These are phyloP conservation scores for Corchorus capsularis DNA, from an alignment of 345 rosid species.

Conservation along the genomic window DNA sequence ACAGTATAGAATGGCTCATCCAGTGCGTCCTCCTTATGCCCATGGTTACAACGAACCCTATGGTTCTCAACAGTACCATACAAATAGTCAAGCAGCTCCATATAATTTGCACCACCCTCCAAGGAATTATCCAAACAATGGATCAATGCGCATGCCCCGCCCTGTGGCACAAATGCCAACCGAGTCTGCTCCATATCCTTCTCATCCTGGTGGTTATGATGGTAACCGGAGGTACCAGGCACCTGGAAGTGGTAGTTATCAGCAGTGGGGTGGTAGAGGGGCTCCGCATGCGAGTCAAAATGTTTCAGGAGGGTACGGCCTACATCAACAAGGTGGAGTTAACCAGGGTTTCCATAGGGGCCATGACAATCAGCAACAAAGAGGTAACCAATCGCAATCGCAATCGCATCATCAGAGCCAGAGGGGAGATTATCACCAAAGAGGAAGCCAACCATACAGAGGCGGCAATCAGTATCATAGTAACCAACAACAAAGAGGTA, in stretches of 20 bases:
- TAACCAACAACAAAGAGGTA: slow-evolving; percentile 10
- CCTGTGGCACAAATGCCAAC: slow-evolving; percentile 21
- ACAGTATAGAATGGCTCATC: slow-evolving; percentile 23
- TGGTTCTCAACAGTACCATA: slow-evolving; percentile 27
- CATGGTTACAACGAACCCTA: slow-evolving; percentile 22
- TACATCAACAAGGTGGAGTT: slow-evolving; percentile 32
- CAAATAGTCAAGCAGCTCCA: slow-evolving; percentile 25
- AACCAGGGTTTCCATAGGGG: slow-evolving; percentile 17
- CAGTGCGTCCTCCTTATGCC: slow-evolving; percentile 27
- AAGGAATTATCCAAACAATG: slow-evolving; percentile 30
- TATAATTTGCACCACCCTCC: slow-evolving; percentile 11
- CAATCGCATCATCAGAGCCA: slow-evolving; percentile 25
- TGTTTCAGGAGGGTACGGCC: slow-evolving; percentile 38
- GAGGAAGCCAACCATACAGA: slow-evolving; percentile 12
- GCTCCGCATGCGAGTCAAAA: slow-evolving; percentile 31
- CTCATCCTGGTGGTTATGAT: slow-evolving; percentile 35
- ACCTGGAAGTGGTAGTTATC: slow-evolving; percentile 32
- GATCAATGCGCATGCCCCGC: slow-evolving; percentile 31
- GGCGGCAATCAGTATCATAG: background rate
- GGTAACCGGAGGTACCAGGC: slow-evolving; percentile 40
- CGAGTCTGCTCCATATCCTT: slow-evolving; percentile 11
- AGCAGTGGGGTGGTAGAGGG: slow-evolving; percentile 36
- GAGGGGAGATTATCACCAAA: slow-evolving; percentile 21
- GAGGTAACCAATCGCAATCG: slow-evolving; percentile 32
- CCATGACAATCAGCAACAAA: slow-evolving; percentile 27